Evolutionary conservation across 2,329 filamentous ascomycete species (phyloP), one percentile per base, ranked within the genome.

Genomic region (Pestalotiopsis sp.): DNA sequence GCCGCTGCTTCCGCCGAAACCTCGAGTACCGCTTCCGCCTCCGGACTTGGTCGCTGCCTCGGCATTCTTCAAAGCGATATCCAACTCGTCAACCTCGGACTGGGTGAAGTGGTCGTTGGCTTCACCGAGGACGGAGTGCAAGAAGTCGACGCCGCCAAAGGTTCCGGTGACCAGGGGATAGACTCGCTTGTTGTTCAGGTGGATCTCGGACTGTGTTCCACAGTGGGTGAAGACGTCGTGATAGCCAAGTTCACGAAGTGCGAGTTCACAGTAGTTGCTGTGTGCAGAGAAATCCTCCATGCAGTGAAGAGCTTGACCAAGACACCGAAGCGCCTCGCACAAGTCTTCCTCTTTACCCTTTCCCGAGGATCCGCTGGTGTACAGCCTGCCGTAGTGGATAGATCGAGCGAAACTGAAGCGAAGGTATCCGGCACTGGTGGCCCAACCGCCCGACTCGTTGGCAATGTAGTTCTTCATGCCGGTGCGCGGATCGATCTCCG

Each of bases 391-490:
- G 74, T 88, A 94, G 80, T 95, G 93, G 71, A 95, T 92, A 77
- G 91, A 89, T 69, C 92, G 88, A 14, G 86, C 86, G 70, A 96
- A 85, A 74, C 92, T 94, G 80, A 89, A 93, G 73, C 91, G 90
- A 69, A 97, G 86, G 76, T 95, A 98, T 52, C 93, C 95, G 7
- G 93, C 85, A 71, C 94, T 97, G 23, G 96, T 99, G 1, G 95
- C 93, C 93, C 95, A 98, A 56, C 89, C 87, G 4, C 94, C 93
- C 14, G 82, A 84, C 79, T 98, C 95, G 76, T 98, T 98, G 70
- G 95, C 91, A 73, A 99, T 98, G 80, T 99, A 99, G 79, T 98
- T 98, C 82, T 98, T 99, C 95, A 99, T 97, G n/a, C 95, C 95
- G 1, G 93, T 96, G 5, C 87, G 83, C 41, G 83, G 82, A 75